Base-by-base conservation (phyloP, 257 asterid genomes). In the Lithospermum erythrorhizon region DNA sequence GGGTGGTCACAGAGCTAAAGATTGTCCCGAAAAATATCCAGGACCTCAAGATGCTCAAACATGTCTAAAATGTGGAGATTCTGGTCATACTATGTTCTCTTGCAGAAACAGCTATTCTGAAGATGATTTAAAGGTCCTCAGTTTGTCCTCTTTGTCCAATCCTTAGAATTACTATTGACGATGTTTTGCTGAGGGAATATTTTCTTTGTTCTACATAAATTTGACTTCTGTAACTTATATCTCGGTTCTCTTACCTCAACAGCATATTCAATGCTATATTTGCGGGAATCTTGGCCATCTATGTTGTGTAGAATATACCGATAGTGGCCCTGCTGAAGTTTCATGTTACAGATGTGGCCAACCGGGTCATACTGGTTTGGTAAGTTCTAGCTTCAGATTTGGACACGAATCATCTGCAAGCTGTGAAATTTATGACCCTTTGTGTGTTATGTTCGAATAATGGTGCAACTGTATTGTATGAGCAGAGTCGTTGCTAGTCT, bases 321-420 rank as follows among this genome's bases (percentile, higher is more conserved):
- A 77, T 68, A 63, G 72, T 65, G 76, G 85, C 52, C 87, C 84
- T n/a, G 77, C 71, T 55, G 86, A 68, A 54, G 70, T 78, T 70
- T 79, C 98, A 56, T 91, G 96, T 73, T 91, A 88, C 72, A 78
- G 81, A 77, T 91, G 98, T 77, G 98, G 98, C 68, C 80, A 68
- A 59, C 70, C 76, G 2, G 98, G 98, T 64, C 98, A 91, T 78
- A 84, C 94, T 66, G 96, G 98, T 70, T 66, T 79, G 94, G 98
- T 90, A 67, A 85, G 96, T 83, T 64, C 14, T 45, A 20, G 55
- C n/a, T 20, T 58, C 48, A 3, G 32, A 27, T 20, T 55, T 24
- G 62, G 63, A 9, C 52, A 58, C 60, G 21, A 11, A 35, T 64
- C 18, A 2, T 25, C 51, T 41, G 19, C 21, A 25, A 41, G 49